Base-by-base conservation (phyloP, 2,329 filamentous ascomycete species). In the Nemania sp. region DNA sequence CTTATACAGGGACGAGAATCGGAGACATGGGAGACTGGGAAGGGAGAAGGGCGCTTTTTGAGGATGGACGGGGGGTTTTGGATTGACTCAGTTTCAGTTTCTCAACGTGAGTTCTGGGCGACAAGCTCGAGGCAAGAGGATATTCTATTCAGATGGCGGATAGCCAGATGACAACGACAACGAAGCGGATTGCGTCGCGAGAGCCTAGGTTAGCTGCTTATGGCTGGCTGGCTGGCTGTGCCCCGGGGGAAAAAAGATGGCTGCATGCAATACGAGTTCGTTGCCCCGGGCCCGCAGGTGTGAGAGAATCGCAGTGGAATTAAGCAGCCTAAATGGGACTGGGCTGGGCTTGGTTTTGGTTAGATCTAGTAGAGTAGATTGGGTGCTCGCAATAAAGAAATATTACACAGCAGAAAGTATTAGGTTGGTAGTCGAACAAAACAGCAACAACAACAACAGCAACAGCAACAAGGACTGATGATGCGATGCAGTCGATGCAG, bases 1-100 rank as follows among this genome's bases (percentile, higher is more conserved):
- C 38, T 73, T 75, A 75, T 68, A 73, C 73, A 74, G 70, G 72
- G 71, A 71, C 54, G 60, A 59, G 64, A 69, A 68, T 60, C 26
- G 70, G 69, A 78, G 77, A 76, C 77, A 80, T 79, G 72, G 73
- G 77, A 74, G 73, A 52, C 43, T 52, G 38, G 55, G 56, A 54
- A 65, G 35, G 55, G 18, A 56, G 38, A 32, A 52, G 45, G 10
- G 45, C 22, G 54, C 20, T 35, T 51, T 66, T 45, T 11, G 22
- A 26, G 51, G 51, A 26, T 29, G 32, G n/a, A 45, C 18, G 41
- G 29, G 18, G 26, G 22, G 24, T n/a, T n/a, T 62, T 49, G 55
- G 43, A 58, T 47, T 24, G 47, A 60, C 32, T 65, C 32, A 38
- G 43, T 32, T 53, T 65, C 32, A 38, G 43, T 32, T 53, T 56